Percentiles rank a stretch among this genome's conserved stretches.
Evolutionary conservation across 306 rosid genomes (phyloP).

Genomic region (Mimosa pudica): DNA sequence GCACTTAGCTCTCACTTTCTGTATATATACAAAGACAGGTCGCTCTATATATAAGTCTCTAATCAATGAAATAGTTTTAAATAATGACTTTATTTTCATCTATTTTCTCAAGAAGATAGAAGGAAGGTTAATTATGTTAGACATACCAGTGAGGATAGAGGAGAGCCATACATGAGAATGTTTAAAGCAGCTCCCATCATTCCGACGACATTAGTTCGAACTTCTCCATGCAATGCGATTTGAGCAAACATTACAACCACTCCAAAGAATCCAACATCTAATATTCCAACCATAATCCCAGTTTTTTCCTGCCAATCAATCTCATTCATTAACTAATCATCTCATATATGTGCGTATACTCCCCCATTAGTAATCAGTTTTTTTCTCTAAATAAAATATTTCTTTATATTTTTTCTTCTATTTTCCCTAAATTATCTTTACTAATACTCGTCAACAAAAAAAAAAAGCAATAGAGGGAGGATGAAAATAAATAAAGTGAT

Average conservation of each 20-base stretch:
- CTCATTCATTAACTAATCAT: neutral
- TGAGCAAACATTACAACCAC: constrained; percentile 35
- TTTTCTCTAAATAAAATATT: no score
- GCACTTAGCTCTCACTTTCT: no score
- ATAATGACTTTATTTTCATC: no score
- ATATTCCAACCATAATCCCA: constrained; percentile 37
- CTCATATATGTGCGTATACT: neutral
- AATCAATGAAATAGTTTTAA: no score
- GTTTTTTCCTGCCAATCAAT: constrained; percentile 43
- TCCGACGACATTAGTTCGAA: constrained; percentile 50
- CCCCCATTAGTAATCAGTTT: neutral
- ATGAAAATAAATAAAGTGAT: no score
- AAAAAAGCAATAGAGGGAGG: no score
- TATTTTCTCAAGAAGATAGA: no score
- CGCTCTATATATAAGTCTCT: no score
- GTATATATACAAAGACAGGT: no score
- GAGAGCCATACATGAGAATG: neutral
- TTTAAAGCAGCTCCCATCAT: neutral
- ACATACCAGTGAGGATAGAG: neutral
- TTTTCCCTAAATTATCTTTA: no score
- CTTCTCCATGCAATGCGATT: constrained; percentile 51
- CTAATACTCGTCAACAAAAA: no score
- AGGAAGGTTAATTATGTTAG: neutral
- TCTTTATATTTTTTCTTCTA: no score
- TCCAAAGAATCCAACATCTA: constrained; percentile 43